Percentiles rank a stretch among this genome's conserved stretches.
Evolutionary conservation across 1,139 yeast genomes (phyloP).

Genomic region (Chernovozyma aurita): DNA sequence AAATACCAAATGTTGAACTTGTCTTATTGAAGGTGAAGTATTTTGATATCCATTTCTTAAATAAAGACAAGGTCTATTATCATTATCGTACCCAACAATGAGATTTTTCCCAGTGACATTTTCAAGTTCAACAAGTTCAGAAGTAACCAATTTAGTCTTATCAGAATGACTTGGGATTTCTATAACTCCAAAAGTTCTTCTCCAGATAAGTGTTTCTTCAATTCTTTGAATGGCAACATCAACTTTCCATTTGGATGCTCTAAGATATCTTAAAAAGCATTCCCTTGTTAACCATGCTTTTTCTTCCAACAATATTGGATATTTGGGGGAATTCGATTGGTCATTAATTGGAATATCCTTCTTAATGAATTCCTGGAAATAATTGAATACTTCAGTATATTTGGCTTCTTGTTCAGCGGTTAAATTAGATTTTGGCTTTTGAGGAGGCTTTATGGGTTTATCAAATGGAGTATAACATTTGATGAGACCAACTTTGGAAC

Average conservation of each 20-base stretch:
- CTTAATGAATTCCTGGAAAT: conserved; percentile 19
- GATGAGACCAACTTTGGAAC: conserved; percentile 14
- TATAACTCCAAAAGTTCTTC: conserved; percentile 85
- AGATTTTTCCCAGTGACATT: conserved; percentile 87
- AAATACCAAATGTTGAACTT: conserved; percentile 88
- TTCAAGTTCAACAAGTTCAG: conserved; percentile 64
- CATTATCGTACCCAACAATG: conserved; percentile 83
- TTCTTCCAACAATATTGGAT: conserved; percentile 46
- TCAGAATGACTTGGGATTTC: conserved; percentile 43
- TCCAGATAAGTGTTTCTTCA: conserved; percentile 77
- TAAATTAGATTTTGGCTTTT: conserved; percentile 26
- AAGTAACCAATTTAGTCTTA: conserved; percentile 45
- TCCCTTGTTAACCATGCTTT: conserved; percentile 89
- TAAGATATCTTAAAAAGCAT: conserved; percentile 77
- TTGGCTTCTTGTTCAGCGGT: conserved; percentile 25
- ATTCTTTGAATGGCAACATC: conserved; percentile 70
- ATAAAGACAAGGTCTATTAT: conserved; percentile 84
- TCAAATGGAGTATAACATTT: conserved; percentile 41
- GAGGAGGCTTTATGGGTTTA: conserved; percentile 33
- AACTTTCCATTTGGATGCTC: conserved; percentile 88
- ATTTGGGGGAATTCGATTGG: conserved; percentile 15
- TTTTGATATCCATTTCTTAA: conserved; percentile 91
- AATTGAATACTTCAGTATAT: conserved; percentile 21
- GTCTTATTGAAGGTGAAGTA: conserved; percentile 79
- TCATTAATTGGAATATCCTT: conserved; percentile 20